Evolutionary conservation across 179 eudicot genomes (phyloP), one percentile per base, ranked within the genome.

Genomic region (Drosera spatulata): DNA sequence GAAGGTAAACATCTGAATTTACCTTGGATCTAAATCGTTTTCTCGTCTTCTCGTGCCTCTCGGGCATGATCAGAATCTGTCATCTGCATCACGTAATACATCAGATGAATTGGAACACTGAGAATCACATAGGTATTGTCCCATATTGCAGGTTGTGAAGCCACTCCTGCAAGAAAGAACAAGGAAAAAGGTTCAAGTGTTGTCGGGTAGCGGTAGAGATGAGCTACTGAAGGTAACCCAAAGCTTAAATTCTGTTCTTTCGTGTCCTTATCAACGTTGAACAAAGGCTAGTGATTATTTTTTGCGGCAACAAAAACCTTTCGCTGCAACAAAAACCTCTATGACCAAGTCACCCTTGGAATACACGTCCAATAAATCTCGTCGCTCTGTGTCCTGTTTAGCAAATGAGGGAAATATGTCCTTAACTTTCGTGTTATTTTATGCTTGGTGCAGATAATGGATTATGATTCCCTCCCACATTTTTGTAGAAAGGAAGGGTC

Each of bases 121-220:
- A 22, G 33, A 22, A 22, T 22, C 33, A 22, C 33, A 22, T 22
- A 22, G 33, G 33, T 22, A 22, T 22, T 22, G 33, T 22, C 0
- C 33, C 33, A 22, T 57, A 56, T 57, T 4, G 67, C 73, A 83
- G 85, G 89, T 81, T 61, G 89, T 83, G 48, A 83, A 81, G 71
- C 89, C 89, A 8, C 84, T 83, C 55, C 65, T 83, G 59, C 89
- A 83, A 39, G 89, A 83, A 79, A 70, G 89, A 72, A 83, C 89
- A 11, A 73, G 72, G 67, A 69, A n/a, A 64, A 83, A 83, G 69
- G 56, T 83, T 9, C 77, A 76, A 70, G 89, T 83, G 53, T 59
- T 83, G 63, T 50, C 81, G 37, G 84, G 89, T 53, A 50, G 71
- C 68, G 86, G 86, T 50, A 75, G 54, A 45, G 86, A 83, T 44